Conservation (phyloP, 1,139 yeast genomes). For the Pneumocystis jirovecii region DNA sequence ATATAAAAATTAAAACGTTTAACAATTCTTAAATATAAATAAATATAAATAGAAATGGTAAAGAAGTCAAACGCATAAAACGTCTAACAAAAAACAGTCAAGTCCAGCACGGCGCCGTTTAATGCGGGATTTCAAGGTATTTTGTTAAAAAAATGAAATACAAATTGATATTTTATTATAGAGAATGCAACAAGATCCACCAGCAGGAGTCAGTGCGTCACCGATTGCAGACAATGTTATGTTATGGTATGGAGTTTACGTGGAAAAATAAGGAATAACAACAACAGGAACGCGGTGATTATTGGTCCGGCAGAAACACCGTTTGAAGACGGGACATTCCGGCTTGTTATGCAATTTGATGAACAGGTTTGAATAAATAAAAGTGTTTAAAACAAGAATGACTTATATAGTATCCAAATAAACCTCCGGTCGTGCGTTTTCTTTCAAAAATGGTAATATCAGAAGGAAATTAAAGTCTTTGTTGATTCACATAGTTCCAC, state of each 20-base stretch:
- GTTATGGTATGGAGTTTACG: conserved; percentile 43
- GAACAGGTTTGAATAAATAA: conserved; percentile 33
- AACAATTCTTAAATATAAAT: no score
- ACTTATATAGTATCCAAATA: conserved; percentile 61
- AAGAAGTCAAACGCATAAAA: background rate
- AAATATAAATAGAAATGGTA: background rate
- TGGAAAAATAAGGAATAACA: conserved; percentile 5
- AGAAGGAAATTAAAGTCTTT: no score
- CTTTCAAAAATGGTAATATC: conserved; percentile 54
- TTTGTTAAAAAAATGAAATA: background rate
- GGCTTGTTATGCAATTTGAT: conserved; percentile 73
- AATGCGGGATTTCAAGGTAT: conserved; percentile 90
- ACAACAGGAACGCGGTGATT: conserved; percentile 68
- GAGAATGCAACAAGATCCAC: conserved; percentile 97
- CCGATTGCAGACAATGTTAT: conserved; percentile 94
- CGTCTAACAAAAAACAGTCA: conserved; percentile 32
- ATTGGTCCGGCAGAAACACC: conserved; percentile 98
- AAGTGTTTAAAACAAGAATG: background rate
- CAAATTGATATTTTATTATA: conserved; percentile 18
- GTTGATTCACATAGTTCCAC: conserved; percentile 38
- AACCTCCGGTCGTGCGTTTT: conserved; percentile 87
- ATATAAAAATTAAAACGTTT: no score
- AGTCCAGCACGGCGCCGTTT: conserved; percentile 96
- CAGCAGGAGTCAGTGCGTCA: conserved; percentile 94
- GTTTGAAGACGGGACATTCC: conserved; percentile 93